Percentiles rank a stretch among this genome's conserved stretches.
These are phyloP conservation scores for Monosporascus sp. DNA, from an alignment of 2,329 filamentous ascomycete species.

Conservation along the genomic window DNA sequence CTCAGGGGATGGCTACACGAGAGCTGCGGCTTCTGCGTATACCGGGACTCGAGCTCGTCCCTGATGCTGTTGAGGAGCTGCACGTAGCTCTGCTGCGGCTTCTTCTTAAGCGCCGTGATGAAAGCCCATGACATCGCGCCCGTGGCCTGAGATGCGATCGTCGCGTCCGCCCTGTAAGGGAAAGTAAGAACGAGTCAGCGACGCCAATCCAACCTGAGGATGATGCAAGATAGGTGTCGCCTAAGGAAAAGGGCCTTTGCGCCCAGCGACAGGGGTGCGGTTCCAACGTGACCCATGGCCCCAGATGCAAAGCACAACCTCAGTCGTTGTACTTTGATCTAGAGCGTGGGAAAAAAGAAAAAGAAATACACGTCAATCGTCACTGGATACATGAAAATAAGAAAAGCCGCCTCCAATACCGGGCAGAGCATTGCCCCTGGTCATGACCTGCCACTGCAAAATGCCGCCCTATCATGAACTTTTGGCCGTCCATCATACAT, in stretches of 20 bases:
- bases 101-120: constrained; percentile 83
- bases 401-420: neutral
- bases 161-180: constrained; percentile 71
- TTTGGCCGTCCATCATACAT: neutral
- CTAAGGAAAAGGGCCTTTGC: neutral
- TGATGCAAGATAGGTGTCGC: neutral
- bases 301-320: constrained; percentile 36
- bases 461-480: neutral
- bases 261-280: constrained; percentile 1
- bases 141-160: constrained; percentile 81
- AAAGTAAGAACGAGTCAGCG: constrained; percentile 16
- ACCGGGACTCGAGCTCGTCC: constrained; percentile 80
- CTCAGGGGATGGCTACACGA: constrained; percentile 94
- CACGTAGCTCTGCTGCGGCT: constrained; percentile 93
- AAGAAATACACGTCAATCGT: constrained; percentile 13
- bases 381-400: neutral
- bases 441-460: neutral
- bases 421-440: neutral
- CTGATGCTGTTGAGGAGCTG: constrained; percentile 93
- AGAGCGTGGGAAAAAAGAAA: constrained; percentile 31
- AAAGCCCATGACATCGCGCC: constrained; percentile 99
- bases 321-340: constrained; percentile 32
- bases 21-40: constrained; percentile 90
- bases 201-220: neutral
- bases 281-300: constrained; percentile 42